These are phyloP conservation scores for Hyaloscypha finlandica DNA, from an alignment of 495 filamentous ascomycete genomes.

Conservation along the genomic window DNA sequence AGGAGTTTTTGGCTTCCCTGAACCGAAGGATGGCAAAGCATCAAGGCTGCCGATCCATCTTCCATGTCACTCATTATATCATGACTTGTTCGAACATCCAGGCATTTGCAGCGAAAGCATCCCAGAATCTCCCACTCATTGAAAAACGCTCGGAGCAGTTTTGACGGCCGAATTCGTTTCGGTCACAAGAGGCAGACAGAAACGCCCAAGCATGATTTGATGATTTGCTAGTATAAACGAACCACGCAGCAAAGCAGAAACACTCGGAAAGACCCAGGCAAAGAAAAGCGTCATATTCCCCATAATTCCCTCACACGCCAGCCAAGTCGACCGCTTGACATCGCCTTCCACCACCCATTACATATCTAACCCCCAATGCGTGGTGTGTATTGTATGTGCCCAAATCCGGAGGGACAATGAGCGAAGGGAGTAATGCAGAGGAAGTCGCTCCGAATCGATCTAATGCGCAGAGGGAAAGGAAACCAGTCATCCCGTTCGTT, in stretches of 20 bases:
- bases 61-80: no score
- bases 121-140: no score
- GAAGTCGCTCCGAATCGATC: constrained; percentile 30
- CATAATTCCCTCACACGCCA: constrained; percentile 22
- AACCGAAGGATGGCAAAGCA: no score
- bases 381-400: constrained; percentile 26
- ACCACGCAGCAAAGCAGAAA: constrained; percentile 26
- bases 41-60: no score
- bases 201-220: constrained; percentile 18
- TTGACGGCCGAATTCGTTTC: background rate
- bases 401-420: constrained; percentile 13
- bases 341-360: constrained; percentile 30
- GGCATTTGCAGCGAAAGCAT: no score
- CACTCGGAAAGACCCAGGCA: constrained; percentile 24
- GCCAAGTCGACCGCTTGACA: constrained; percentile 27
- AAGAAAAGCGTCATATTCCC: constrained; percentile 28
- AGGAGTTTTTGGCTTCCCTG: no score
- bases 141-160: no score
- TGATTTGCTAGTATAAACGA: constrained; percentile 25
- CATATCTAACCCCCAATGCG: constrained; percentile 26
- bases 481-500: constrained; percentile 26
- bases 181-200: background rate
- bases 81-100: no score
- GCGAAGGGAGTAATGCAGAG: constrained; percentile 29
- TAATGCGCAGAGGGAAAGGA: constrained; percentile 32